phyloP scores from a whole-genome alignment of 139 green algal species.

The Auxenochlorella pyrenoidosa region DNA sequence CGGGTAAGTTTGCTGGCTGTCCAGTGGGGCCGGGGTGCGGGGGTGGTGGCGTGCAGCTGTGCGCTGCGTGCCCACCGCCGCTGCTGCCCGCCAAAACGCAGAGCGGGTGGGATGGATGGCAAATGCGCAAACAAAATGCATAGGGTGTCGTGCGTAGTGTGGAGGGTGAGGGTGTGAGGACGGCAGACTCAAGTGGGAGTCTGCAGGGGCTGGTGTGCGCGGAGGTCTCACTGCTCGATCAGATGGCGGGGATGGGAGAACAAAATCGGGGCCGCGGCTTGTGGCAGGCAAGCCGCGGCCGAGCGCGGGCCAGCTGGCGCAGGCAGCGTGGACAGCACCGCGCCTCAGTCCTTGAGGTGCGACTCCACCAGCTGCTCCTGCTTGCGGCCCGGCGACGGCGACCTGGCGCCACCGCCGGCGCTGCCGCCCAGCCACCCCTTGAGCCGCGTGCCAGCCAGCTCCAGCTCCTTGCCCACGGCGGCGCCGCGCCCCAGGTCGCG shows the following conservation, averaged over 20 bases:
- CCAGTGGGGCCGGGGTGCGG: neutral
- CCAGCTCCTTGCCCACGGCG: neutral
- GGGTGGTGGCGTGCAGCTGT: neutral
- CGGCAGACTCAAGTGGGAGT: no score
- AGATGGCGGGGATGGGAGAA: neutral
- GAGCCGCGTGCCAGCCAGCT: neutral
- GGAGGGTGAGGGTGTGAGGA: neutral
- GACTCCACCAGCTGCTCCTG: neutral
- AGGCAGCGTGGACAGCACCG: neutral
- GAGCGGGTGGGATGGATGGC: neutral
- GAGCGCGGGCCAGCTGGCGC: neutral
- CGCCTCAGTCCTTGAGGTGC: slow-evolving; percentile 5
- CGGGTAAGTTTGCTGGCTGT: neutral
- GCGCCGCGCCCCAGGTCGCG: neutral
- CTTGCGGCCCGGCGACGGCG: neutral
- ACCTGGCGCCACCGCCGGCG: neutral
- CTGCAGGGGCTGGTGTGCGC: neutral
- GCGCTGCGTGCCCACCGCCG: neutral
- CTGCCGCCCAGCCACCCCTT: neutral
- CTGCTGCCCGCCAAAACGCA: neutral
- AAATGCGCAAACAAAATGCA: slow-evolving; percentile 11
- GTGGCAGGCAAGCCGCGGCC: neutral
- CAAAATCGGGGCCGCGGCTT: neutral
- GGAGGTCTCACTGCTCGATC: neutral
- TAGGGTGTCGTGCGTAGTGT: neutral